Evolutionary conservation across 1,284 basidiomycete species (phyloP).

Genomic region (Ganoderma sinense): DNA sequence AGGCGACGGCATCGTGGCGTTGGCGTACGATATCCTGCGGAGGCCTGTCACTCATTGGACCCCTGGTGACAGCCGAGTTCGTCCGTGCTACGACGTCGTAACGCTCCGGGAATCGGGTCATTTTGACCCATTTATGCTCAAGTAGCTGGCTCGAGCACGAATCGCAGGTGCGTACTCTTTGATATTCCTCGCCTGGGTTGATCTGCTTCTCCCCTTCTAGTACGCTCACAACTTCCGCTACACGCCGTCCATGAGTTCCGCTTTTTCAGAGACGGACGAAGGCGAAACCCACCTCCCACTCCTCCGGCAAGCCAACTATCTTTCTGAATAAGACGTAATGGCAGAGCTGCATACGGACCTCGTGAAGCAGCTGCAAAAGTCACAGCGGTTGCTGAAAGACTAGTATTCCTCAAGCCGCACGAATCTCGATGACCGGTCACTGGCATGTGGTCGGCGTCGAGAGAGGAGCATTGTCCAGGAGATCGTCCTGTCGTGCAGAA

Average conservation of each 20-base stretch:
- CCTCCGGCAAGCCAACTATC: not conserved
- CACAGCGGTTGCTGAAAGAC: no score
- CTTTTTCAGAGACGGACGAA: no score
- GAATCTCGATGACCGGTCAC: no score
- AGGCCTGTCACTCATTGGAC: no score
- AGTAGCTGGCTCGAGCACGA: not conserved
- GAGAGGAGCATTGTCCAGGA: no score
- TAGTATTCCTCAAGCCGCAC: no score
- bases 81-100: constrained; percentile 25
- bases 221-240: not conserved
- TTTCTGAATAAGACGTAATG: constrained; percentile 21
- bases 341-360: constrained; percentile 29
- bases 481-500: no score
- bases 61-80: constrained; percentile 27
- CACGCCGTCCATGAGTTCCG: not conserved
- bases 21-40: not conserved
- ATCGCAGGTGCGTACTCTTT: not conserved
- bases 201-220: no score
- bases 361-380: constrained; percentile 23
- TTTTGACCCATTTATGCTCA: not conserved
- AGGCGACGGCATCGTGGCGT: not conserved
- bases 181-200: not conserved
- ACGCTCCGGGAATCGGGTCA: constrained; percentile 13
- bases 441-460: no score
- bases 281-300: not conserved